These are phyloP conservation scores for Sarcomyxa edulis DNA, from an alignment of 768 basidiomycete species.

Conservation along the genomic window DNA sequence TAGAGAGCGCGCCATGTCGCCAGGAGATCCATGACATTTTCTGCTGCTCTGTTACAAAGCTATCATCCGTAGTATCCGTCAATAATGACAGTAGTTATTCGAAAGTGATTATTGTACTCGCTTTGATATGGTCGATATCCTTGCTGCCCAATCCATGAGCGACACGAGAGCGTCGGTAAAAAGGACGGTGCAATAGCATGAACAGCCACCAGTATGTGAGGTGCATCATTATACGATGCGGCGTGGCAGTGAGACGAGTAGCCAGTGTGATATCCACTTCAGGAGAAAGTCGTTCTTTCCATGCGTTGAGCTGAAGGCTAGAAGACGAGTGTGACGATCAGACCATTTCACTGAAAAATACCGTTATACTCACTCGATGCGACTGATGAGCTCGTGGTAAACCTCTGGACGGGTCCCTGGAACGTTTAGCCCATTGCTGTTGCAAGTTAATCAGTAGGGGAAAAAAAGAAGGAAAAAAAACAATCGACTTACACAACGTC, in stretches of 20 bases:
- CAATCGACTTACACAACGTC: constrained; percentile 43
- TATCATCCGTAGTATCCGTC: constrained; percentile 28
- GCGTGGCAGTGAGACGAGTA: constrained; percentile 40
- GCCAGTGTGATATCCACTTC: constrained; percentile 47
- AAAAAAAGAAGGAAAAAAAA: neutral
- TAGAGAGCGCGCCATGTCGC: constrained; percentile 47
- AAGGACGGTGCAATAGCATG: constrained; percentile 57
- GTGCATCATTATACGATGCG: constrained; percentile 53
- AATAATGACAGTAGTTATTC: constrained; percentile 13
- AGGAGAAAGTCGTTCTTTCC: constrained; percentile 38
- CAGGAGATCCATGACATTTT: constrained; percentile 50
- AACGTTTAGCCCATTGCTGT: constrained; percentile 39
- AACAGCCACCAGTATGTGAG: constrained; percentile 53
- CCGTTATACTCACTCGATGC: constrained; percentile 40
- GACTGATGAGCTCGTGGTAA: constrained; percentile 42
- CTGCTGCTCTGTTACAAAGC: constrained; percentile 49
- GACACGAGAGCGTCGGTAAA: constrained; percentile 37
- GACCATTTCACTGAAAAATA: neutral
- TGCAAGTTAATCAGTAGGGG: constrained; percentile 1
- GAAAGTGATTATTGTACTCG: constrained; percentile 20
- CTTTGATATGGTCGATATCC: constrained; percentile 50
- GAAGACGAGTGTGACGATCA: neutral
- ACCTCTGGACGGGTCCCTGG: constrained; percentile 32
- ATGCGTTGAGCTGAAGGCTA: constrained; percentile 42
- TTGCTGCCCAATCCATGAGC: constrained; percentile 26